Evolutionary conservation across 1,139 yeast genomes (phyloP).

Genomic region (Kurtzmaniella quercitrusa): DNA sequence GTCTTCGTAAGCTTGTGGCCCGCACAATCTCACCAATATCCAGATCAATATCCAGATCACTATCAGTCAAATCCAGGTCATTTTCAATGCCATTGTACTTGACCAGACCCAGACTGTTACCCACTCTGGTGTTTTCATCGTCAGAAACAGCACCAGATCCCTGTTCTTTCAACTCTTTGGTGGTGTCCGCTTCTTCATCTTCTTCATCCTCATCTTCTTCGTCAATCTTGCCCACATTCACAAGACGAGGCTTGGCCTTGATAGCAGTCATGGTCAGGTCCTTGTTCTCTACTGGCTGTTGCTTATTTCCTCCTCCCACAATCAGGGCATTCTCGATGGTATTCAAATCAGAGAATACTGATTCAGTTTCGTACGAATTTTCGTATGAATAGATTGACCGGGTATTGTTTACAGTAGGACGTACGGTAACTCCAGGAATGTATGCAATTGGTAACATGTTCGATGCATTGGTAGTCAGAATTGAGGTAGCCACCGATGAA

Average conservation of each 20-base stretch:
- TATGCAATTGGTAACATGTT: conserved; percentile 91
- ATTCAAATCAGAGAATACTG: conserved; percentile 48
- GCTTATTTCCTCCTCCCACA: conserved; percentile 31
- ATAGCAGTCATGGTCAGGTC: conserved; percentile 57
- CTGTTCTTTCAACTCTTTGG: conserved; percentile 3
- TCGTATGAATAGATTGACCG: conserved; percentile 46
- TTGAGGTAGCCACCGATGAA: conserved; percentile 54
- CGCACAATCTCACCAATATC: conserved; percentile 46
- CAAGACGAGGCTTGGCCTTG: conserved; percentile 64
- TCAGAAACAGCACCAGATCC: conserved; percentile 4
- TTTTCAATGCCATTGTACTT: neutral
- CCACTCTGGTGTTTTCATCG: conserved; percentile 8
- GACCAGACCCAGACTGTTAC: conserved; percentile 2
- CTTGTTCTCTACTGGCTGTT: conserved; percentile 6
- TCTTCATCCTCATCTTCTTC: conserved; percentile 47
- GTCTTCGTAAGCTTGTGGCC: conserved; percentile 35
- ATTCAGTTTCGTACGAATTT: conserved; percentile 46
- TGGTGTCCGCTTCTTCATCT: conserved; percentile 17
- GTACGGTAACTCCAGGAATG: conserved; percentile 87
- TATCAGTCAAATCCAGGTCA: conserved; percentile 13
- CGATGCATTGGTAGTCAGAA: conserved; percentile 69
- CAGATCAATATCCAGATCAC: conserved; percentile 43
- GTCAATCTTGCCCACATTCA: conserved; percentile 50
- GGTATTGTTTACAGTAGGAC: conserved; percentile 47
- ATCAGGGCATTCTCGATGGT: conserved; percentile 54